These are phyloP conservation scores for Luffa aegyptiaca DNA, from an alignment of 306 rosid species.

Conservation along the genomic window DNA sequence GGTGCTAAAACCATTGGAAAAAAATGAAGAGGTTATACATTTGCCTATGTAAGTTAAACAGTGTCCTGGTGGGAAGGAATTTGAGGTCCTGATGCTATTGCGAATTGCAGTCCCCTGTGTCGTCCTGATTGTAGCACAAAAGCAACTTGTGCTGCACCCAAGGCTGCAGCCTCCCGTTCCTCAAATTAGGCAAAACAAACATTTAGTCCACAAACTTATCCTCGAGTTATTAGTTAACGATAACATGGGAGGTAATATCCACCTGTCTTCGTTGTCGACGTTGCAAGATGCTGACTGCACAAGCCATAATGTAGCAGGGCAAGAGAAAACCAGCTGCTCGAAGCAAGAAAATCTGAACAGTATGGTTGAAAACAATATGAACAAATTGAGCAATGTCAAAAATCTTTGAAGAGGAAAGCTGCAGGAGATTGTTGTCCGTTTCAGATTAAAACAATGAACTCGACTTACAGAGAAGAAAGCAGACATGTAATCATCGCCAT, in stretches of 20 bases:
- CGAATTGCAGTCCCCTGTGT: slow-evolving; percentile 69
- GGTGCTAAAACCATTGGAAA: neutral
- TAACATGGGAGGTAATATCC: slow-evolving; percentile 4
- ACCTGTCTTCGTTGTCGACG: slow-evolving; percentile 96
- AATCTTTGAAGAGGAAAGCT: neutral
- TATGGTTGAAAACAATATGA: neutral
- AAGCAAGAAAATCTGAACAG: slow-evolving; percentile 56
- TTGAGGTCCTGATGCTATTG: slow-evolving; percentile 57
- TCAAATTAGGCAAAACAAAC: neutral
- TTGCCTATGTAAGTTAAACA: slow-evolving; percentile 26
- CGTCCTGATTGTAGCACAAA: slow-evolving; percentile 87
- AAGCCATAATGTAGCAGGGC: slow-evolving; percentile 98
- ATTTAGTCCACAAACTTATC: neutral
- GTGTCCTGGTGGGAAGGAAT: slow-evolving; percentile 45
- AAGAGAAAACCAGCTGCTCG: slow-evolving; percentile 93
- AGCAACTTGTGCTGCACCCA: slow-evolving; percentile 99
- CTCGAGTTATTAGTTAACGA: neutral
- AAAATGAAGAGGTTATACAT: neutral
- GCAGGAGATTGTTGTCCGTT: neutral
- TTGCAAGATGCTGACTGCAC: slow-evolving; percentile 95
- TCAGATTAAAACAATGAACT: neutral
- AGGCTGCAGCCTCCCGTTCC: slow-evolving; percentile 87
- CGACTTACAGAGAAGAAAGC: slow-evolving; percentile 66
- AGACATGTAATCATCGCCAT: slow-evolving; percentile 50
- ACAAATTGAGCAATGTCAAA: neutral